Conservation (phyloP, 2,329 filamentous ascomycete genomes). For the Sclerotinia spermophila region DNA sequence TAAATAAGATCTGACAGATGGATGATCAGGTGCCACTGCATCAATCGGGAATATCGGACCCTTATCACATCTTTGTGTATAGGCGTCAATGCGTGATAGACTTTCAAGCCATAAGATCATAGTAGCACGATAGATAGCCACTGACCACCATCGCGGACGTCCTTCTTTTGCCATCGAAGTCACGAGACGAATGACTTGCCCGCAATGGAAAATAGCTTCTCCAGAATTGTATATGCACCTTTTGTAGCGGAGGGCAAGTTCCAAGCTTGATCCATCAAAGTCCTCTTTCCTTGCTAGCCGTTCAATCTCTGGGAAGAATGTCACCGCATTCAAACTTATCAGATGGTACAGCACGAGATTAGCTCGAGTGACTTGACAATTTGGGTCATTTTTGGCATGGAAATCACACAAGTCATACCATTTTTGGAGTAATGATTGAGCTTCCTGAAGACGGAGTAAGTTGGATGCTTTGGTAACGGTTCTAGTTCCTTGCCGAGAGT, state of each 20-base stretch:
- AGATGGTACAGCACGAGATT: conserved; percentile 69
- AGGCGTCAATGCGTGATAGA: conserved; percentile 48
- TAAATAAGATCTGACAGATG: conserved; percentile 48
- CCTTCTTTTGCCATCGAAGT: conserved; percentile 56
- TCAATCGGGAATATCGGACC: conserved; percentile 48
- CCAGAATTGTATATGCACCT: conserved; percentile 61
- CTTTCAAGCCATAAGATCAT: conserved; percentile 62
- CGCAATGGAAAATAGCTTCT: conserved; percentile 64
- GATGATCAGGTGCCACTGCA: conserved; percentile 48
- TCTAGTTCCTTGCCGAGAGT: conserved; percentile 42
- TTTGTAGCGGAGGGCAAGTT: conserved; percentile 53
- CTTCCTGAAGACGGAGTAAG: conserved; percentile 58
- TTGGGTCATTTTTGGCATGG: conserved; percentile 52
- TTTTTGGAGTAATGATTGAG: conserved; percentile 58
- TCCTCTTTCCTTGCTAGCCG: conserved; percentile 59
- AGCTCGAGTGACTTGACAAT: conserved; percentile 58
- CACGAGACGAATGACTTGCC: conserved; percentile 61
- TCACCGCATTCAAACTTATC: conserved; percentile 65
- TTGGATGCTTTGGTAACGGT: conserved; percentile 58
- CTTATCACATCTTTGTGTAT: conserved; percentile 34
- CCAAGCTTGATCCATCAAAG: conserved; percentile 50
- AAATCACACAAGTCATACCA: conserved; percentile 64
- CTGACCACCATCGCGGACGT: conserved; percentile 68
- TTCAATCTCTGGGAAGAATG: conserved; percentile 65
- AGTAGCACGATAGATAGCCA: conserved; percentile 63